Percentiles rank a stretch among this genome's conserved stretches.
Conservation (phyloP, 2,329 filamentous ascomycete genomes). For the Ophiocordyceps unilateralis region DNA sequence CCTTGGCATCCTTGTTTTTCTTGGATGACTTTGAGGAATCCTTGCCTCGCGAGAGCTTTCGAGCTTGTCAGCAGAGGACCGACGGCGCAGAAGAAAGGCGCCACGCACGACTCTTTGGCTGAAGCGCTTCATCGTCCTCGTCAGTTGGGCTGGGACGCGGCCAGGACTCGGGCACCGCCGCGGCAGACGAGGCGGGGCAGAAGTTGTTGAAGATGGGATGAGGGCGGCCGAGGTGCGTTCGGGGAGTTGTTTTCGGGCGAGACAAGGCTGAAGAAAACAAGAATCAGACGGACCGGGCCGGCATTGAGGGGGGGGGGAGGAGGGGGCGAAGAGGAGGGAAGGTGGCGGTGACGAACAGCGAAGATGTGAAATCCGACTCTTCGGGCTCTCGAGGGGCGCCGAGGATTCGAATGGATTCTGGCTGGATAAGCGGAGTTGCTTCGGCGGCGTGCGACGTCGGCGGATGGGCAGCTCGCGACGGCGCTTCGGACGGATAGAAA, state of each 20-base stretch:
- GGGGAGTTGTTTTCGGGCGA: neutral
- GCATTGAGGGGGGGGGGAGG: neutral
- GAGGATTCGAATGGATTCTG: neutral
- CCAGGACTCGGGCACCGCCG: neutral
- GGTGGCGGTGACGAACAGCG: neutral
- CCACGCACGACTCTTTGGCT: slow-evolving; percentile 59
- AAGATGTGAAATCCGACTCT: neutral
- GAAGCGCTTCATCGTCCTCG: slow-evolving; percentile 62
- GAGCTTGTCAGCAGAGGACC: neutral
- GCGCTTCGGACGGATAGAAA: neutral
- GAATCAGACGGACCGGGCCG: neutral
- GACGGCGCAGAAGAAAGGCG: neutral
- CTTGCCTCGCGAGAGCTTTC: slow-evolving; percentile 81
- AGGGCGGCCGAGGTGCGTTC: no score
- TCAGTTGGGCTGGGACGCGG: neutral
- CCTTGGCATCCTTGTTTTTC: slow-evolving; percentile 55
- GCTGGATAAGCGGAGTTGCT: neutral
- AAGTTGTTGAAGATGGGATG: neutral
- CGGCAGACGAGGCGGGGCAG: neutral
- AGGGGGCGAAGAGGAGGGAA: no score
- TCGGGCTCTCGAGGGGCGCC: neutral
- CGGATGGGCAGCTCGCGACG: neutral
- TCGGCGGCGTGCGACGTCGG: neutral
- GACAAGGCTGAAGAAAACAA: neutral
- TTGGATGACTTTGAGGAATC: slow-evolving; percentile 68